These are phyloP conservation scores for Dictyostelium intermedium DNA, from an alignment of 78 protist species.

Conservation along the genomic window DNA sequence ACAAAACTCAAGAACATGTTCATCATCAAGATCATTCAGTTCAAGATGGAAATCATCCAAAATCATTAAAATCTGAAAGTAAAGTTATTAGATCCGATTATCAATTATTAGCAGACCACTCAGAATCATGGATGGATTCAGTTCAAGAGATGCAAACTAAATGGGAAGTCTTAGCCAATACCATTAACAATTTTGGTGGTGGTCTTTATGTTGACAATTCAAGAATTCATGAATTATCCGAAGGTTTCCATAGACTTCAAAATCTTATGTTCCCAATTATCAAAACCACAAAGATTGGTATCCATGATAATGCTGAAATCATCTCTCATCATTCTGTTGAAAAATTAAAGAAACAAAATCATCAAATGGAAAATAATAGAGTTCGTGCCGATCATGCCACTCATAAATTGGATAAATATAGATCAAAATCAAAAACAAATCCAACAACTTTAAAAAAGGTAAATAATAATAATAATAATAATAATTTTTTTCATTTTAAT, in stretches of 20 bases:
- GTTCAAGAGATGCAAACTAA: conserved; percentile 50
- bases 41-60: background rate
- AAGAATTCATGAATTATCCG: background rate
- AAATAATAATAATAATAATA: background rate
- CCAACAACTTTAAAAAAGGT: conserved; percentile 23
- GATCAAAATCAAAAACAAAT: background rate
- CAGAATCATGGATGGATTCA: conserved; percentile 21
- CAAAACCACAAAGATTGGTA: conserved; percentile 28
- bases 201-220: background rate
- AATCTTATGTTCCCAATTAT: conserved; percentile 22
- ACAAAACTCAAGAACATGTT: background rate
- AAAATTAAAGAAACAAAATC: background rate
- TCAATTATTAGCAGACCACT: background rate
- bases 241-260: conserved; percentile 3
- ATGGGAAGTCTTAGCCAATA: conserved; percentile 41
- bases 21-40: background rate
- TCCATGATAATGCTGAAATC: conserved; percentile 14
- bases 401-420: conserved; percentile 4
- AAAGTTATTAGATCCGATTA: conserved; percentile 24
- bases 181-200: conserved; percentile 2
- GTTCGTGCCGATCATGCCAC: background rate
- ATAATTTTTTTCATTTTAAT: background rate
- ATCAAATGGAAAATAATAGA: background rate
- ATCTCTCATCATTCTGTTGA: conserved; percentile 6
- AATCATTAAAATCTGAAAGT: background rate